Evolutionary conservation across 148 eudicot genomes (phyloP).

Genomic region (Agrostemma githago): DNA sequence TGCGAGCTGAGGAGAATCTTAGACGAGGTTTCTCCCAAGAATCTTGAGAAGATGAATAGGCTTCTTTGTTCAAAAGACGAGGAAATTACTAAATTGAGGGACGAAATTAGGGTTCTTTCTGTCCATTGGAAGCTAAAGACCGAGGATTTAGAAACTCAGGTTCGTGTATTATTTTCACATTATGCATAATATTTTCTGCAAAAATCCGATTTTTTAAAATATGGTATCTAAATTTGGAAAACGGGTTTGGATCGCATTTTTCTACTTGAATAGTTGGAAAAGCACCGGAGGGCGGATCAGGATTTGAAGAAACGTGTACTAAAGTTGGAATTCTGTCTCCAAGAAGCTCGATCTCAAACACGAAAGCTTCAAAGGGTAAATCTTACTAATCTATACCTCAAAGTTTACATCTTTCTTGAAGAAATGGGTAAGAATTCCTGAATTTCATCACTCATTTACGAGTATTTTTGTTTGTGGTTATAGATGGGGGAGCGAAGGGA

Average conservation of each 20-base stretch:
- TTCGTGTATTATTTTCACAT: conserved; percentile 15
- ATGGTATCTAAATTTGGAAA: neutral
- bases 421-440: neutral
- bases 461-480: neutral
- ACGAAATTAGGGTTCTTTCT: conserved; percentile 70
- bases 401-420: neutral
- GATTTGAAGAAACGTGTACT: conserved; percentile 86
- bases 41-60: conserved; percentile 66
- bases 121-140: conserved; percentile 89
- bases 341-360: conserved; percentile 93
- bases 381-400: neutral
- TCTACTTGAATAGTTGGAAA: conserved; percentile 54
- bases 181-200: neutral
- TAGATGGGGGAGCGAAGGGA: conserved; percentile 85
- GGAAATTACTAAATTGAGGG: conserved; percentile 66
- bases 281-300: conserved; percentile 75
- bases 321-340: conserved; percentile 92
- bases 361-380: conserved; percentile 90
- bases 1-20: conserved; percentile 68
- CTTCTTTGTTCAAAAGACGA: conserved; percentile 68
- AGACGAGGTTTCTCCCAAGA: conserved; percentile 76
- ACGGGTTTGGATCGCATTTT: neutral
- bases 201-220: neutral
- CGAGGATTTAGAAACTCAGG: conserved; percentile 83
- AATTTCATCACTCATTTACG: neutral